Percentiles rank a stretch among this genome's conserved stretches.
phyloP scores from a whole-genome alignment of 805 yeast genomes.

The Monosporozyma aquatica region DNA sequence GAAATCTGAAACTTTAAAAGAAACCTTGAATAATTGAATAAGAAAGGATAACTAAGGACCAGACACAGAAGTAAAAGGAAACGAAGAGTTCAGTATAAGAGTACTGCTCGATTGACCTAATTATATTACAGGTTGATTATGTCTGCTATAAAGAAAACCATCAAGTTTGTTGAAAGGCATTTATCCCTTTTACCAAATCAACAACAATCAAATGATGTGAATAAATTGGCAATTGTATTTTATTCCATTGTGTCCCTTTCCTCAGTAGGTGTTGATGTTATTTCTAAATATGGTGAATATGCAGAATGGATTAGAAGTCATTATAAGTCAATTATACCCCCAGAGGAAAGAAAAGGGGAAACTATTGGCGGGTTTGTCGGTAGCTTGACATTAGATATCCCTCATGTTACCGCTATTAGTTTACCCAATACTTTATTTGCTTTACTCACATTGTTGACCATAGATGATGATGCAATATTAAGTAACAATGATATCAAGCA shows the following conservation, averaged over 20 bases:
- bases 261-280: conserved; percentile 24
- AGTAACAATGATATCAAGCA: conserved; percentile 31
- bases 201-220: conserved; percentile 57
- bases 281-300: conserved; percentile 22
- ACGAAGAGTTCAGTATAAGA: too few relatives aligned
- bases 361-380: conserved; percentile 27
- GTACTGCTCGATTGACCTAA: too few relatives aligned
- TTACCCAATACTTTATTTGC: conserved; percentile 74
- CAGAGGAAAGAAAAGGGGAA: conserved; percentile 13
- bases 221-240: conserved; percentile 58
- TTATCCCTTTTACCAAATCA: conserved; percentile 45
- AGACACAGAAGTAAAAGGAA: too few relatives aligned
- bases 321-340: conserved; percentile 26
- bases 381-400: conserved; percentile 11
- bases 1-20: background rate
- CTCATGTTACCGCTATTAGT: conserved; percentile 36
- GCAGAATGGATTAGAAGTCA: conserved; percentile 24
- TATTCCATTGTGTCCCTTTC: conserved; percentile 53
- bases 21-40: background rate
- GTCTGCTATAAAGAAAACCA: conserved; percentile 24
- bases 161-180: conserved; percentile 42
- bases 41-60: background rate
- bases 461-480: conserved; percentile 39
- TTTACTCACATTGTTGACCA: conserved; percentile 40
- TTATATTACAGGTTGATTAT: too few relatives aligned